Conservation (phyloP, 345 rosid genomes). For the Sisymbrium altissimum region DNA sequence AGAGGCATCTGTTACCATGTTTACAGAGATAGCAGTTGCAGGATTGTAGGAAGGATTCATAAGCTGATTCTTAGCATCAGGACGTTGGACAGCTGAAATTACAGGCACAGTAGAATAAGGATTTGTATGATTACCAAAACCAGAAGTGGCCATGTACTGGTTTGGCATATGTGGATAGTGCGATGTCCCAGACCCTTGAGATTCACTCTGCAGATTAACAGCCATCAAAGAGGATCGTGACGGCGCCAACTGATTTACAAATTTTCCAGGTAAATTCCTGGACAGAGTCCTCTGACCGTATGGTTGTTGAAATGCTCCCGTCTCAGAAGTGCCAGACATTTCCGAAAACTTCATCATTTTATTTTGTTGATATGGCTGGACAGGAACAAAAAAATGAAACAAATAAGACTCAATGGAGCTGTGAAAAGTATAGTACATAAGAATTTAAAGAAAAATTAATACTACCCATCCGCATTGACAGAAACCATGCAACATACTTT, state of each 20-base stretch:
- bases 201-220: slow-evolving; percentile 46
- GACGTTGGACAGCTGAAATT: slow-evolving; percentile 44
- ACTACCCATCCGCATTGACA: slow-evolving; percentile 5
- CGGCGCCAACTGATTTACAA: slow-evolving; percentile 41
- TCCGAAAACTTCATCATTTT: slow-evolving; percentile 44
- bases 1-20: slow-evolving; percentile 40
- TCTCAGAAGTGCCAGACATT: slow-evolving; percentile 42
- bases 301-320: slow-evolving; percentile 36
- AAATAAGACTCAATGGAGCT: neutral
- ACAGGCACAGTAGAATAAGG: slow-evolving; percentile 56
- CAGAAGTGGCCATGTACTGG: slow-evolving; percentile 47
- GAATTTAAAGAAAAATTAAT: neutral
- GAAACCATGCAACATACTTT: slow-evolving; percentile 6
- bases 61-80: slow-evolving; percentile 46
- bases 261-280: slow-evolving; percentile 31
- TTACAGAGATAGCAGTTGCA: slow-evolving; percentile 36
- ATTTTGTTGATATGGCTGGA: slow-evolving; percentile 54
- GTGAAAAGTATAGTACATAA: neutral
- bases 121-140: slow-evolving; percentile 48
- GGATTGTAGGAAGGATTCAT: slow-evolving; percentile 53
- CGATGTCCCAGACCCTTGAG: slow-evolving; percentile 47
- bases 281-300: slow-evolving; percentile 46
- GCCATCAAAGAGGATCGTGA: slow-evolving; percentile 43
- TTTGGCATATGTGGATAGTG: slow-evolving; percentile 47
- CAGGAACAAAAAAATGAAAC: neutral